Conservation (phyloP, 345 rosid genomes). For the Eucalyptus lansdowneana region DNA sequence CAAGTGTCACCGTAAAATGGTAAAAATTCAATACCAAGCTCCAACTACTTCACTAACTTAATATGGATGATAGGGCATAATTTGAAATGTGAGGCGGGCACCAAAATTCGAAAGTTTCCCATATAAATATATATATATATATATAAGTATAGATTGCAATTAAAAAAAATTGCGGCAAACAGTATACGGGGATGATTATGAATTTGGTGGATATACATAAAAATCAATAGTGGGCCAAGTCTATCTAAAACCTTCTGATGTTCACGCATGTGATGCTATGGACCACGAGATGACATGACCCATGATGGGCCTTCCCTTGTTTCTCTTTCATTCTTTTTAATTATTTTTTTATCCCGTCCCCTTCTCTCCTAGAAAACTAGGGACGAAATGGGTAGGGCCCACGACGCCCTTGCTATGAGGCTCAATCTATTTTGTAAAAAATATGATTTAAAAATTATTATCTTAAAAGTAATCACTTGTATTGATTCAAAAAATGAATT, state of each 20-base stretch:
- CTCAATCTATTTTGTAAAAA: too few relatives aligned
- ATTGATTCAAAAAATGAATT: too few relatives aligned
- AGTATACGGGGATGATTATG: neutral
- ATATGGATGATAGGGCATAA: neutral
- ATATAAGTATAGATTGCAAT: neutral
- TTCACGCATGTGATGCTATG: neutral
- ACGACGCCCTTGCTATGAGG: rapidly evolving
- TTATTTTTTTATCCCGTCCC: neutral
- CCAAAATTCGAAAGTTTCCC: neutral
- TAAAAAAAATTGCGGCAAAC: too few relatives aligned
- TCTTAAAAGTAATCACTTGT: rapidly evolving
- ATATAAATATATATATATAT: neutral
- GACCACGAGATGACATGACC: neutral
- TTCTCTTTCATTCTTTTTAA: neutral
- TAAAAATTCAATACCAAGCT: neutral
- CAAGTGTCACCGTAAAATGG: neutral
- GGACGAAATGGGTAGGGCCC: neutral
- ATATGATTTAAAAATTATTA: too few relatives aligned
- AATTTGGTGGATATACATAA: neutral
- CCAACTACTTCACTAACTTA: neutral
- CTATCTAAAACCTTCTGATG: neutral
- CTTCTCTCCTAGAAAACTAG: neutral
- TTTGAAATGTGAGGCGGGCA: neutral
- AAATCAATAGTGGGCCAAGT: neutral
- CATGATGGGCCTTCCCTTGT: neutral